Percentiles rank a stretch among this genome's conserved stretches.
Conservation (phyloP, 371 early-diverging fungal species). For the Catenaria anguillulae region DNA sequence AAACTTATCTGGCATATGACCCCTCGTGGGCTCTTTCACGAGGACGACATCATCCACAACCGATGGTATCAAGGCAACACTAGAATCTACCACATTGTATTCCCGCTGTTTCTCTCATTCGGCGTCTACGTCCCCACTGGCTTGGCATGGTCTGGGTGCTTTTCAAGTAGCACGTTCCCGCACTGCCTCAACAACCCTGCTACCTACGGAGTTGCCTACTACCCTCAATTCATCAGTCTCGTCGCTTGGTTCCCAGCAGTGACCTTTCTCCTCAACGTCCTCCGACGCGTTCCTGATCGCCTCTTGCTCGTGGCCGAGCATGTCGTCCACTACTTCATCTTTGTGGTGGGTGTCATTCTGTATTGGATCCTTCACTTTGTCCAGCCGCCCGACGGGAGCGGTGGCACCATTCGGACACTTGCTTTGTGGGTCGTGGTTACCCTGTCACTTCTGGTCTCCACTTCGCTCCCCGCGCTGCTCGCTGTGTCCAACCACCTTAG, state of each 20-base stretch:
- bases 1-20: neutral
- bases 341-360: neutral
- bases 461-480: no score
- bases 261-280: neutral
- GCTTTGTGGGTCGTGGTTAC: no score
- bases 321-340: neutral
- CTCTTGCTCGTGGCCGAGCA: neutral
- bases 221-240: neutral
- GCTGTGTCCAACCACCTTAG: no score
- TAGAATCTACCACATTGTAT: neutral
- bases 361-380: no score
- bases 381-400: no score
- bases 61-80: neutral
- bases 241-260: neutral
- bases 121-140: neutral
- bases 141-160: neutral
- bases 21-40: neutral
- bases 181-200: neutral
- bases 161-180: neutral
- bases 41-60: neutral
- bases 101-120: neutral
- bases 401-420: no score
- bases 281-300: neutral
- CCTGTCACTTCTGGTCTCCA: no score
- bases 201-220: no score